phyloP scores from a whole-genome alignment of 2,329 filamentous ascomycete species.

The Aspergillus puulaauensis region DNA sequence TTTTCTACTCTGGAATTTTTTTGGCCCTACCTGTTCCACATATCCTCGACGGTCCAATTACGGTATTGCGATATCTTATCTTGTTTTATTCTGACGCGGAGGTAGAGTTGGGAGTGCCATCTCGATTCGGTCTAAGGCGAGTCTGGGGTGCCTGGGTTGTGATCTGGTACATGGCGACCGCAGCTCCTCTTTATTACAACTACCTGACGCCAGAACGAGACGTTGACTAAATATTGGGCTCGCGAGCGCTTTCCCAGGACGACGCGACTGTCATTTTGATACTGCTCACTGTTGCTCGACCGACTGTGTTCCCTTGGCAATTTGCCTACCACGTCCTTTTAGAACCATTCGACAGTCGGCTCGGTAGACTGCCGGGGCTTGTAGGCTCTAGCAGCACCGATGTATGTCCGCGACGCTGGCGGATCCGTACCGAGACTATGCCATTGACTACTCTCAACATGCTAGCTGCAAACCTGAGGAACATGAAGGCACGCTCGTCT shows the following conservation, averaged over 20 bases:
- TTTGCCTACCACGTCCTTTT: background rate
- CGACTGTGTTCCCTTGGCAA: background rate
- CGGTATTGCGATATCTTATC: constrained; percentile 6
- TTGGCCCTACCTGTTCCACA: background rate
- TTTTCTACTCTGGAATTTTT: background rate
- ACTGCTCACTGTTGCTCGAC: background rate
- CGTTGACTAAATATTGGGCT: background rate
- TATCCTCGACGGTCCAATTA: background rate
- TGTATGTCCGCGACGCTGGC: constrained; percentile 71
- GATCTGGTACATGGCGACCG: constrained; percentile 13
- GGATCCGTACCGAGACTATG: constrained; percentile 74
- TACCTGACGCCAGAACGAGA: background rate
- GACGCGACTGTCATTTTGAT: background rate
- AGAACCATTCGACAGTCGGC: constrained; percentile 8
- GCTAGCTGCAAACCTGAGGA: constrained; percentile 65
- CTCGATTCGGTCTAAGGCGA: constrained; percentile 4
- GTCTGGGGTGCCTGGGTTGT: constrained; percentile 1
- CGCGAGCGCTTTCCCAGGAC: background rate
- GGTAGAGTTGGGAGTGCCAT: constrained; percentile 6
- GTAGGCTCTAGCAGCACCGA: constrained; percentile 71
- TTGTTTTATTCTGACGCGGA: constrained; percentile 7
- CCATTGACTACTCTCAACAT: constrained; percentile 73
- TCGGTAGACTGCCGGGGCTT: constrained; percentile 64
- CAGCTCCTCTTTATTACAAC: constrained; percentile 3
- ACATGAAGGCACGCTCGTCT: constrained; percentile 63